phyloP scores from a whole-genome alignment of 441 rosid genomes.

The Raphanus hybrid region DNA sequence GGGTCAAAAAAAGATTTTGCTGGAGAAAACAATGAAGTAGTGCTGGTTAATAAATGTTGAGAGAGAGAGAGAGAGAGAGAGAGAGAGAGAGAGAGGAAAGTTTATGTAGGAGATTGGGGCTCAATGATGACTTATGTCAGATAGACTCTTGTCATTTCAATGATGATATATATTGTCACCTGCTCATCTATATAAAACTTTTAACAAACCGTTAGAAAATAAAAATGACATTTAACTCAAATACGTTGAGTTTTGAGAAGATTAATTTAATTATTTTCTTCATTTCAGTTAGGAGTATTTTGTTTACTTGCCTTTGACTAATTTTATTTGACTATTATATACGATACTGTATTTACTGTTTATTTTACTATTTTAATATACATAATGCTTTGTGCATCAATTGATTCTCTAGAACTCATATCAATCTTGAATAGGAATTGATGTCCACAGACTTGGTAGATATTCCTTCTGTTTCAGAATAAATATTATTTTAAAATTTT shows the following conservation, averaged over 20 bases:
- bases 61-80: constrained; percentile 16
- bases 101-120: constrained; percentile 37
- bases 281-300: background rate
- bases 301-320: constrained; percentile 12
- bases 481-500: no score
- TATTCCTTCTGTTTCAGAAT: no score
- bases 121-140: constrained; percentile 67
- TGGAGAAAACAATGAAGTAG: constrained; percentile 35
- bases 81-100: constrained; percentile 34
- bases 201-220: constrained; percentile 11
- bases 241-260: constrained; percentile 31
- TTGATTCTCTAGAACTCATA: background rate
- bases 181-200: constrained; percentile 6
- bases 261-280: background rate
- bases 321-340: background rate
- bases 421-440: background rate
- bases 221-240: constrained; percentile 19
- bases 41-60: constrained; percentile 33
- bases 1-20: constrained; percentile 7
- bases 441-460: background rate
- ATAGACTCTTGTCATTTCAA: constrained; percentile 48
- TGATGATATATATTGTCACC: constrained; percentile 43
- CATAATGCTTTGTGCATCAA: background rate
- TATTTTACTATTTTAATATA: background rate
- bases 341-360: background rate